phyloP scores from a whole-genome alignment of 2,329 filamentous ascomycete genomes.

The Aspergillus sp. region DNA sequence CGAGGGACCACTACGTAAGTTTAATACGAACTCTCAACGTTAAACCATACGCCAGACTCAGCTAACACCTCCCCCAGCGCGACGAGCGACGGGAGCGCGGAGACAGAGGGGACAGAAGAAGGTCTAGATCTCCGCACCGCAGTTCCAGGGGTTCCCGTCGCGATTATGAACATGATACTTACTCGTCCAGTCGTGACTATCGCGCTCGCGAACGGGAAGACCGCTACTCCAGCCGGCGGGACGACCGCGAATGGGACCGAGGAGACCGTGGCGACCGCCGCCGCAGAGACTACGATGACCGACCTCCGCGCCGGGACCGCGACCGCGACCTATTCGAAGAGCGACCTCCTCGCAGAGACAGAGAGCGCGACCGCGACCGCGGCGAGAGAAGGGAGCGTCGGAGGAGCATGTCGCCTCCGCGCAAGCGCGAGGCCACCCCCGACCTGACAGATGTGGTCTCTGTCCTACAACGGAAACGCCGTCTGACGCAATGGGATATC shows the following conservation, averaged over 20 bases:
- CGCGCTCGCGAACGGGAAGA: conserved; percentile 92
- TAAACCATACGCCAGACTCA: not conserved
- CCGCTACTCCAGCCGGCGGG: conserved; percentile 72
- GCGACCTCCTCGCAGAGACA: conserved; percentile 47
- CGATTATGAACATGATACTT: conserved; percentile 76
- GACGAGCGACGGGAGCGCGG: conserved; percentile 45
- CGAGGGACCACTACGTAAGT: conserved; percentile 56
- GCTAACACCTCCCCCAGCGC: conserved; percentile 34
- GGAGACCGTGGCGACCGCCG: conserved; percentile 61
- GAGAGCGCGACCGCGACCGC: conserved; percentile 46
- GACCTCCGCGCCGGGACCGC: conserved; percentile 47
- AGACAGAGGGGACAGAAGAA: conserved; percentile 63
- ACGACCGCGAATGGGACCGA: conserved; percentile 75
- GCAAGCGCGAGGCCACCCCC: conserved; percentile 92
- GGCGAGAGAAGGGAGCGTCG: conserved; percentile 55
- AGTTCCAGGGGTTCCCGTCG: conserved; percentile 65
- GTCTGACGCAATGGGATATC: conserved; percentile 98
- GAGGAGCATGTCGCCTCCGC: conserved; percentile 70
- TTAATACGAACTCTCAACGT: conserved; percentile 9
- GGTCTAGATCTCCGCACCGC: conserved; percentile 83
- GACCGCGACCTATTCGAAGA: conserved; percentile 66
- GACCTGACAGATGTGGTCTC: conserved; percentile 86
- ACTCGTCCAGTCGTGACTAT: conserved; percentile 90
- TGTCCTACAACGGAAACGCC: conserved; percentile 80
- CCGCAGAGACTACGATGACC: conserved; percentile 64